These are phyloP conservation scores for Coprinopsis marcescibilis DNA, from an alignment of 768 basidiomycete species.

Conservation along the genomic window DNA sequence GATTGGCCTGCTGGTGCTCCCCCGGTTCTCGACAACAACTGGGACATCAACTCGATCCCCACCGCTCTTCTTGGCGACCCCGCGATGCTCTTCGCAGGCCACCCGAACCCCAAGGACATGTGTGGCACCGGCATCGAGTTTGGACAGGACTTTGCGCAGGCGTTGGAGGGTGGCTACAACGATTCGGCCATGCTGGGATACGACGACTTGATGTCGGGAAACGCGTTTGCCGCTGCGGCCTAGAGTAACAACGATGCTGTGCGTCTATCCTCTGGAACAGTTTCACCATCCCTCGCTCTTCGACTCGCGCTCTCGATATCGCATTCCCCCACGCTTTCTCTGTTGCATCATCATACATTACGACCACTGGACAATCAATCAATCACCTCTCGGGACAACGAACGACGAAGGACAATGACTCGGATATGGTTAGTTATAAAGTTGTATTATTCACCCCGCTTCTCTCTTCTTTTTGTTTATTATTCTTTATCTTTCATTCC, in stretches of 20 bases:
- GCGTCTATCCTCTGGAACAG: conserved; percentile 29
- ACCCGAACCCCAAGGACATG: conserved; percentile 18
- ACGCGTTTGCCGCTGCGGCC: conserved; percentile 21
- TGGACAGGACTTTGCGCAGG: conserved; percentile 27
- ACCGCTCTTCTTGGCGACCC: conserved; percentile 49
- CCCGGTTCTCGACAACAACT: conserved; percentile 52
- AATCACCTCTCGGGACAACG: neutral
- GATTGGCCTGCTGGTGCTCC: conserved; percentile 29
- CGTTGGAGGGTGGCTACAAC: conserved; percentile 23
- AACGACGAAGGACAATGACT: conserved; percentile 1
- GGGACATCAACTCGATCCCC: conserved; percentile 60
- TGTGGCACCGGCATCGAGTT: conserved; percentile 24
- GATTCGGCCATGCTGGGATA: conserved; percentile 26
- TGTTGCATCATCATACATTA: neutral
- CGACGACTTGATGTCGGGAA: conserved; percentile 39
- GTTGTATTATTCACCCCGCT: neutral
- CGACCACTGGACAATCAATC: neutral
- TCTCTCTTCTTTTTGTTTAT: too few species aligned
- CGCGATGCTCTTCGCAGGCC: neutral
- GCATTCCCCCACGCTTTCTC: too few species aligned
- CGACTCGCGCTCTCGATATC: too few species aligned
- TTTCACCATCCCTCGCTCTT: conserved; percentile 7
- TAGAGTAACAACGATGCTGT: conserved; percentile 25
- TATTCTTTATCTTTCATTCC: conserved; percentile 6
- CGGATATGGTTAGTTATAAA: neutral